These are phyloP conservation scores for Rhizoclosmatium globosum DNA, from an alignment of 192 early-diverging fungal genomes.

Conservation along the genomic window DNA sequence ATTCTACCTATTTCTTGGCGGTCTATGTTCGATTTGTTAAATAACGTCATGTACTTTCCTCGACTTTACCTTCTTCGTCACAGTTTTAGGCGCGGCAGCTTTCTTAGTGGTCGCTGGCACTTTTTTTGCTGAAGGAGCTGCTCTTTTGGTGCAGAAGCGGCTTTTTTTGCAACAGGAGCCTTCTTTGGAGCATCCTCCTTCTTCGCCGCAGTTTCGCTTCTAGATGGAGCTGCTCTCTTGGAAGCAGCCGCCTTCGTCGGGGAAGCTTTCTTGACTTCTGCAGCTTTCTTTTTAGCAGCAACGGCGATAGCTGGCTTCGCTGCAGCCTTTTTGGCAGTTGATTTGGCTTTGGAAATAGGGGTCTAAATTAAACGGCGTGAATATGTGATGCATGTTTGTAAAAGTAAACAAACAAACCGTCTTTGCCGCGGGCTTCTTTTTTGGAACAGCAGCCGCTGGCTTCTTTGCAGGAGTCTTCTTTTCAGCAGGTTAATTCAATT, in stretches of 20 bases:
- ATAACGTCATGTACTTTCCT: too few relatives aligned
- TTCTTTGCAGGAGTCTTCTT: slow-evolving; percentile 47
- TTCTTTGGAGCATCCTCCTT: slow-evolving; percentile 27
- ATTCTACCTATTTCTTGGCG: too few relatives aligned
- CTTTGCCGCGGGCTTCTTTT: background rate
- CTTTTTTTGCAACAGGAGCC: background rate
- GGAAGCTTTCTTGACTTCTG: background rate
- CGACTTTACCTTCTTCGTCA: too few relatives aligned
- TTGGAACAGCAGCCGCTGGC: slow-evolving; percentile 16
- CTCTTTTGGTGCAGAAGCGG: slow-evolving; percentile 36
- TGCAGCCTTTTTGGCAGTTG: slow-evolving; percentile 27
- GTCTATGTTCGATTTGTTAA: too few relatives aligned
- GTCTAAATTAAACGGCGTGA: background rate
- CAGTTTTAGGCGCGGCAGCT: background rate
- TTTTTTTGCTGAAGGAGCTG: background rate
- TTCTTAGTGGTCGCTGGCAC: background rate
- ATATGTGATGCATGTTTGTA: background rate
- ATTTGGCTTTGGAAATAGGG: slow-evolving; percentile 19
- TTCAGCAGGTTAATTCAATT: background rate
- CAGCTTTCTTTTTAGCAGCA: slow-evolving; percentile 51
- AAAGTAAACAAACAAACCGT: background rate
- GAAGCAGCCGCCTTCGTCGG: slow-evolving; percentile 19
- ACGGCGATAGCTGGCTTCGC: slow-evolving; percentile 23
- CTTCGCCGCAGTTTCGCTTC: slow-evolving; percentile 65
- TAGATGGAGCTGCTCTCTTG: slow-evolving; percentile 48